phyloP scores from a whole-genome alignment of 1,284 basidiomycete species.

The Apiotrichum montevideense region DNA sequence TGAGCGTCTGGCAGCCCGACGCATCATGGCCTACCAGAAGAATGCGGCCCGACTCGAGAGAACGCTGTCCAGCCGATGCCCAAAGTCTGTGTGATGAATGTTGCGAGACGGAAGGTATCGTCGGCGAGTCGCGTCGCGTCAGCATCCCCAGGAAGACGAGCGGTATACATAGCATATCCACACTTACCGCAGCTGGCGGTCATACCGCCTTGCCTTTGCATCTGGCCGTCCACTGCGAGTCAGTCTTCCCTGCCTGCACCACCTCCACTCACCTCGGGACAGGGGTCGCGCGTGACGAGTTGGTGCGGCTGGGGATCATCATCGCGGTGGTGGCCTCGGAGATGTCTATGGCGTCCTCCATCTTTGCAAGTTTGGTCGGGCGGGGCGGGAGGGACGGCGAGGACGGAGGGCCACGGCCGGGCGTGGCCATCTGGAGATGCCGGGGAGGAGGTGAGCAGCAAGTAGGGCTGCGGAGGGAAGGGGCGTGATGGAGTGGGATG shows the following conservation, averaged over 20 bases:
- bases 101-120: background rate
- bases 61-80: slow-evolving; percentile 89
- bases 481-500: too few relatives aligned
- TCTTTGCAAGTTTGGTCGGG: slow-evolving; percentile 37
- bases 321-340: slow-evolving; percentile 26
- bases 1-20: slow-evolving; percentile 76
- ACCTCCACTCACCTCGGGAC: slow-evolving; percentile 9
- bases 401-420: slow-evolving; percentile 11
- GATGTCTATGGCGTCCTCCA: slow-evolving; percentile 42
- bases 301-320: slow-evolving; percentile 1
- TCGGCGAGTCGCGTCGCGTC: too few relatives aligned
- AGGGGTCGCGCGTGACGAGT: slow-evolving; percentile 14
- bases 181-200: slow-evolving; percentile 79
- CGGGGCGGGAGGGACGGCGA: slow-evolving; percentile 4
- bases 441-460: too few relatives aligned
- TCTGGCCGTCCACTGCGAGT: slow-evolving; percentile 56
- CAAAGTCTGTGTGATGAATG: slow-evolving; percentile 60
- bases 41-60: slow-evolving; percentile 76
- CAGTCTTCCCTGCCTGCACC: background rate
- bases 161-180: background rate
- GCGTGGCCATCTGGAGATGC: slow-evolving; percentile 4
- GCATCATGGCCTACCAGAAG: slow-evolving; percentile 74
- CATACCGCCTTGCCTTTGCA: slow-evolving; percentile 79
- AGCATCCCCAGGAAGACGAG: background rate
- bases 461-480: too few relatives aligned